Base-by-base conservation (phyloP, 192 early-diverging fungal genomes). In the Coemansia sp. region DNA sequence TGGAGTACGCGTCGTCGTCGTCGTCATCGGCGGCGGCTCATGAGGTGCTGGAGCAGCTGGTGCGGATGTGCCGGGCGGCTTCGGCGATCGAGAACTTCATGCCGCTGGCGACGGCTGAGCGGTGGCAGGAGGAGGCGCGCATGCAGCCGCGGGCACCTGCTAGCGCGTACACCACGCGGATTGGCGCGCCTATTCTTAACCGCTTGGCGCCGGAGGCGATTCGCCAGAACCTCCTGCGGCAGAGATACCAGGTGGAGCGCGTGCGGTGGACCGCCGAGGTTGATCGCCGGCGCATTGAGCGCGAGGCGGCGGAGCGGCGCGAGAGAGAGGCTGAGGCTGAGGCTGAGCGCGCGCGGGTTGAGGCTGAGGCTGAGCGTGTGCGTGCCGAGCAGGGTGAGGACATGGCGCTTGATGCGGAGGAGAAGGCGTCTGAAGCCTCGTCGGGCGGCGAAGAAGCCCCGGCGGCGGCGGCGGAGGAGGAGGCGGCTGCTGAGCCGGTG, bases 61-160 rank as follows among this genome's bases (percentile, higher is more conserved):
- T 77, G 37, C 75, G 66, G 24, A 64, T 83, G 68, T 64, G 51
- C 48, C 48, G 61, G 36, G 80, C 80, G 0, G 59, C 46, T 39
- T 61, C 87, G n/a, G 73, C 86, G 2, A 81, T 94, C 24, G 91
- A 94, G 45, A 81, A 86, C 24, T 93, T 89, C 77, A 79, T 78
- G 27, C 89, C 92, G 2, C 74, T 87, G 70, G 85, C 87, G 17
- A 93, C 91, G 3, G 69, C 81, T 7, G 91, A 95, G 74, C 85
- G 96, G 5, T 96, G 94, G 94, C 81, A 86, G 34, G 93, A 98
- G 74, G 96, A 96, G 76, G 90, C 88, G 27, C 85, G 88, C 6
- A 87, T 96, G 86, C 82, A 93, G 83, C 93, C 89, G 74, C 92
- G 93, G 24, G 66, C 68, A 24, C 50, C 78, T 8, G 85, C 87